phyloP scores from a whole-genome alignment of 1,139 yeast species.

The Blastobotrys persicus region DNA sequence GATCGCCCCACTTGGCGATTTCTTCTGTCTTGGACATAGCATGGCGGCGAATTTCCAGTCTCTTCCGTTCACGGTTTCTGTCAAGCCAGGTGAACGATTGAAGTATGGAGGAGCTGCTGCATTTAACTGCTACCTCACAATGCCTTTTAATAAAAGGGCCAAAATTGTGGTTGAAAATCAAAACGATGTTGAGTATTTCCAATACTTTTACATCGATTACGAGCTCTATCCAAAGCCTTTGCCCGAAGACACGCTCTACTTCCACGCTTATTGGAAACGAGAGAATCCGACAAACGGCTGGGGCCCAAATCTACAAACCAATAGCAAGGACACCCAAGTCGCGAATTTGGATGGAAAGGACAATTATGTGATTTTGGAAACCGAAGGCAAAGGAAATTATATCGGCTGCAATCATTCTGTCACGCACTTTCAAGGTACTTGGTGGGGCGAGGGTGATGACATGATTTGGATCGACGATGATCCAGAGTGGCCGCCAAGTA shows the following conservation, averaged over 20 bases:
- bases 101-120: conserved; percentile 9
- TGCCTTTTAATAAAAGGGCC: conserved; percentile 7
- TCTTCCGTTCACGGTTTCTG: conserved; percentile 10
- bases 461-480: conserved; percentile 12
- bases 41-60: conserved; percentile 12
- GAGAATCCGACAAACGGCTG: conserved; percentile 12
- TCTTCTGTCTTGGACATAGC: conserved; percentile 8
- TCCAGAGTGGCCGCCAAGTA: conserved; percentile 11
- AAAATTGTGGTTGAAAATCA: conserved; percentile 6
- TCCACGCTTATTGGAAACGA: conserved; percentile 12
- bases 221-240: conserved; percentile 7
- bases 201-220: conserved; percentile 9
- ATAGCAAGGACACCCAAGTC: conserved; percentile 7
- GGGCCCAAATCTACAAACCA: conserved; percentile 13
- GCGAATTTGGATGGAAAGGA: conserved; percentile 9
- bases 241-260: conserved; percentile 9
- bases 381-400: conserved; percentile 10
- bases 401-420: conserved; percentile 11
- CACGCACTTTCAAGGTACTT: conserved; percentile 12
- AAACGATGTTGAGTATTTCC: conserved; percentile 6
- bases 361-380: conserved; percentile 11
- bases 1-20: conserved; percentile 12
- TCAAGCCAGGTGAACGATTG: conserved; percentile 6
- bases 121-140: conserved; percentile 8
- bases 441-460: conserved; percentile 15